Base-by-base conservation (phyloP, 1,139 yeast genomes). In the Groenewaldozyma sp. region DNA sequence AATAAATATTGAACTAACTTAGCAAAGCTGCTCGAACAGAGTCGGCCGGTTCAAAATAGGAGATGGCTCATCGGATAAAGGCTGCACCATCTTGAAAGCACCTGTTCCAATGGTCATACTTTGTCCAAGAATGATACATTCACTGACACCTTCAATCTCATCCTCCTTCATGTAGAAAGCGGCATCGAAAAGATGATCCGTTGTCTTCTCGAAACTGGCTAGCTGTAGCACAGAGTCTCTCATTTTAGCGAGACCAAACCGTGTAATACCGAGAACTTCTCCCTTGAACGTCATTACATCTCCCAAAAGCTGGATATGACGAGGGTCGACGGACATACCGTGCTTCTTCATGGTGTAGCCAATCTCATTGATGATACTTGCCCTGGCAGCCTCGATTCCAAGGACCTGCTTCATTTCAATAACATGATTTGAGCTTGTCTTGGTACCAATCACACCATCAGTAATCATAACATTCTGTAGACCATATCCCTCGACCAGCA, bases 241-340 rank as follows among this genome's bases (percentile, higher is more conserved):
- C 98, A 93, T 91, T 62, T 93, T 93, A 55, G 96, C 88, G 53
- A 93, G 71, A 51, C 99, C 99, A 56, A 93, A 93, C 64, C 99
- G 75, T 3, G 99, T 93, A 58, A 93, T 93, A 63, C 99, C 98
- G 53, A 93, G 71, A 5, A 93, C 95, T 59, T 93, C 98, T 45
- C 99, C 99, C 66, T 91, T 93, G 62, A 86, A 93, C 0, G 97
- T 86, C 99, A 93, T 93, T 42, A 93, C 98, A 61, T 93, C 99
- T 48, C 98, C 98, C 48, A 93, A 68, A 39, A 93, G 68, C 66
- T 91, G 98, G 60, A 93, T 87, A 65, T 93, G 99, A 70, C 99
- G 94, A 47, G 98, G 98, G 70, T 93, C 99, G 43, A 93, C 97
- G 61, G 94, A 84, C 98, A 93, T 93, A 64, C 98, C 98, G 70